Percentiles rank a stretch among this genome's conserved stretches.
These are phyloP conservation scores for Saturnispora saitoi DNA, from an alignment of 805 yeast genomes.

Conservation along the genomic window DNA sequence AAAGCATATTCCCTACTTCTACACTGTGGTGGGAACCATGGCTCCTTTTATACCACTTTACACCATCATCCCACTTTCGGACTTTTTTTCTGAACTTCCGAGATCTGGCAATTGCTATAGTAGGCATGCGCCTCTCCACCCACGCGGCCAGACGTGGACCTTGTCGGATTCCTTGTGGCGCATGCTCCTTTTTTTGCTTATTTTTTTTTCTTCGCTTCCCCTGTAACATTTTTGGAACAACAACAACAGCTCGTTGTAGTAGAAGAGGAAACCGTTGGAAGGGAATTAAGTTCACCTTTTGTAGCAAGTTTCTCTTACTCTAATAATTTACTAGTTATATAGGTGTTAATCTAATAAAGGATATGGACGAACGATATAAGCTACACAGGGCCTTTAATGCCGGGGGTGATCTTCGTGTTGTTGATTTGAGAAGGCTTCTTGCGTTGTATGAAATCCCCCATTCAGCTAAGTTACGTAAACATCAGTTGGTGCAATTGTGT, in stretches of 20 bases:
- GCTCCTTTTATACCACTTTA: not conserved
- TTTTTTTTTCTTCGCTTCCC: too few relatives aligned
- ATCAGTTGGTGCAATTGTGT: not conserved
- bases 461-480: constrained; percentile 1
- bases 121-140: not conserved
- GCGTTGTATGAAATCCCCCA: not conserved
- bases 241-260: too few relatives aligned
- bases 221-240: too few relatives aligned
- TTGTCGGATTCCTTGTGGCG: not conserved
- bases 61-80: constrained; percentile 3
- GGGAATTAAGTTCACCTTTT: too few relatives aligned
- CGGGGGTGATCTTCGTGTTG: not conserved
- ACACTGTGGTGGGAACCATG: not conserved
- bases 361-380: not conserved
- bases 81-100: not conserved
- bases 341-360: not conserved
- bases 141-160: not conserved
- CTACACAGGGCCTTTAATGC: not conserved
- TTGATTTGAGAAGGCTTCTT: not conserved
- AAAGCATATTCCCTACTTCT: not conserved
- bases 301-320: too few relatives aligned
- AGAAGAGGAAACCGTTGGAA: too few relatives aligned
- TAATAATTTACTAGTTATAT: not conserved
- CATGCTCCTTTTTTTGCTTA: not conserved
- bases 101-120: not conserved